Evolutionary conservation across 352 stramenopile genomes (phyloP), one percentile per base, ranked within the genome.

Genomic region (Phytopythium helicoides): DNA sequence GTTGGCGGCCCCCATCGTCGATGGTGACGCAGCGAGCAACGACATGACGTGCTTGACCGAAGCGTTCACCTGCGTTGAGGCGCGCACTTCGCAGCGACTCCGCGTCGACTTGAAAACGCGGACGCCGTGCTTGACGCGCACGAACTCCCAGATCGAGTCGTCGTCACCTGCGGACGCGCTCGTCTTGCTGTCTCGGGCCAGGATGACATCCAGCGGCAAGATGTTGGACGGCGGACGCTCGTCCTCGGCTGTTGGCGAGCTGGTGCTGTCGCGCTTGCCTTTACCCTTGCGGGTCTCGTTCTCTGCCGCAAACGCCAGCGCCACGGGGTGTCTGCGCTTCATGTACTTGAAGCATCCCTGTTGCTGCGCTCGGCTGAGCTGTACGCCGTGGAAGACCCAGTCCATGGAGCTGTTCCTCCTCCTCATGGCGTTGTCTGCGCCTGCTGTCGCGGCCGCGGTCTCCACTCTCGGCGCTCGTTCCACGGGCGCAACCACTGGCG

Each of bases 1-100:
- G 14, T 72, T 68, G 0, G 42, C 23, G 6, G 44, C 36, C 25
- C 44, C 44, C 44, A 50, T 50, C 16, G 26, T 50, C 3, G 44
- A 9, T 8, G 44, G 44, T 5, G 44, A 50, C 16, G 75, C 64
- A 0, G 79, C 71, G 31, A 94, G 61, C 26, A 94, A 52, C 22
- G 69, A 62, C 83, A 94, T 94, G 55, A 94, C 75, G 58, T 90
- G 86, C 60, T 91, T 88, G 22, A 94, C 80, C 0, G 81, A 88
- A 36, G 79, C 75, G 49, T 92, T 92, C 18, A 91, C 80, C 12
- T 75, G 74, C 35, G 81, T 90, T 21, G 83, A 68, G 3, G 64
- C 81, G 19, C 81, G 83, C 35, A 91, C 79, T 44, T 94, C 83
- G 54, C 82, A 89, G 12, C 81, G 73, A 26, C 72, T 88, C 33